These are phyloP conservation scores for Thermomyces lanuginosus DNA, from an alignment of 2,329 filamentous ascomycete genomes.

Conservation along the genomic window DNA sequence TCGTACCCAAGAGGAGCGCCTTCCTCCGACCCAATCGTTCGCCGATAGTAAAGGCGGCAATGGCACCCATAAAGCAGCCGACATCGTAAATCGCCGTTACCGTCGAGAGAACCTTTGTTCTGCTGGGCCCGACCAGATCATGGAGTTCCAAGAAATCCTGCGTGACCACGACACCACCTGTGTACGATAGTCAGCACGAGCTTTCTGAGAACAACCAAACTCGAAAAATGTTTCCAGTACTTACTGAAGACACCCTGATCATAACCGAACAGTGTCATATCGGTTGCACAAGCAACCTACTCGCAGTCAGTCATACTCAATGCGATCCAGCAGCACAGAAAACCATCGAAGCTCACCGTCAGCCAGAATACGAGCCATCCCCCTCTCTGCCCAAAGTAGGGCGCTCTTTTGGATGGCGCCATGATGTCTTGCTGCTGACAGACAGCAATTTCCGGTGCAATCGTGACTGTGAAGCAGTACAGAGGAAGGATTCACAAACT, in stretches of 20 bases:
- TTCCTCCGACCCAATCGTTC: slow-evolving; percentile 33
- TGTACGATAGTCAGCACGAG: too few relatives aligned
- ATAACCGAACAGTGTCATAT: slow-evolving; percentile 33
- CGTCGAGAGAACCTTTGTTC: slow-evolving; percentile 19
- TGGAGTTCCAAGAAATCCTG: slow-evolving; percentile 36
- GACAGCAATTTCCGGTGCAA: too few relatives aligned
- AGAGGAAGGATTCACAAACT: too few relatives aligned
- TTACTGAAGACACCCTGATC: slow-evolving; percentile 37
- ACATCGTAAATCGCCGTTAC: slow-evolving; percentile 44
- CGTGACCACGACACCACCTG: slow-evolving; percentile 39
- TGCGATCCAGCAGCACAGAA: too few relatives aligned
- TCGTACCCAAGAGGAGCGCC: slow-evolving; percentile 30
- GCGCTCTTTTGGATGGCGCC: too few relatives aligned
- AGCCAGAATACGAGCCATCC: slow-evolving; percentile 42
- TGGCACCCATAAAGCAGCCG: slow-evolving; percentile 41
- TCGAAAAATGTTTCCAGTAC: too few relatives aligned
- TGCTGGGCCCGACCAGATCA: slow-evolving; percentile 24
- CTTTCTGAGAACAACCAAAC: too few relatives aligned
- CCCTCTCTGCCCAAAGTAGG: slow-evolving; percentile 38
- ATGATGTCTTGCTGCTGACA: too few relatives aligned
- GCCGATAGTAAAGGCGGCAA: slow-evolving; percentile 29
- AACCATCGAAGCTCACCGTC: slow-evolving; percentile 16
- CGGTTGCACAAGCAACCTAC: slow-evolving; percentile 32
- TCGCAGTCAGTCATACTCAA: slow-evolving; percentile 17
- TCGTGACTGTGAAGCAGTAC: too few relatives aligned